phyloP scores from a whole-genome alignment of 306 rosid species.

The Inga laurina region DNA sequence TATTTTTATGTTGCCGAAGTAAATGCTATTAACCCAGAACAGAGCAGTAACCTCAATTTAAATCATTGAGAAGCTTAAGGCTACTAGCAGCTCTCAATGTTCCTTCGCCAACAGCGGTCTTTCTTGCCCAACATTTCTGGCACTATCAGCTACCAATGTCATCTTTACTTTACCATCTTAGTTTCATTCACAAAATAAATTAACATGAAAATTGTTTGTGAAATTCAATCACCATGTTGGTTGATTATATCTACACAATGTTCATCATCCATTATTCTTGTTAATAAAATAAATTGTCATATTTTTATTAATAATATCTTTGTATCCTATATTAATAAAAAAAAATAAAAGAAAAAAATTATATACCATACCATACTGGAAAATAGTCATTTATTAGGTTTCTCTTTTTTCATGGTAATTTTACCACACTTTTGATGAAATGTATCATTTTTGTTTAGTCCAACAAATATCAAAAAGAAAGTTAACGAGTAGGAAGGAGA shows the following conservation, averaged over 20 bases:
- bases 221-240: not conserved
- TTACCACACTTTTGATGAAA: not conserved
- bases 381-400: not conserved
- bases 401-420: not conserved
- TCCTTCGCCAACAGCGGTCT: not conserved
- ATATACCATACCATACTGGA: not conserved
- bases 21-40: not conserved
- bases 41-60: not conserved
- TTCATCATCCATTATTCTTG: not conserved
- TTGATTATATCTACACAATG: not conserved
- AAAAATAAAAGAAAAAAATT: not conserved
- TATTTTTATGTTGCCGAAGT: not conserved
- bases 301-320: not conserved
- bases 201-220: not conserved
- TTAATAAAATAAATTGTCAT: not conserved
- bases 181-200: not conserved
- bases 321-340: not conserved
- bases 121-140: not conserved
- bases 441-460: not conserved
- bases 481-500: not conserved
- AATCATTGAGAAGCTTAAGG: not conserved
- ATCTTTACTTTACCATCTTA: not conserved
- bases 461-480: not conserved
- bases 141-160: not conserved
- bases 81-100: not conserved